Conservation (phyloP, 2,329 filamentous ascomycete species). For the Dissoconium aciculare region DNA sequence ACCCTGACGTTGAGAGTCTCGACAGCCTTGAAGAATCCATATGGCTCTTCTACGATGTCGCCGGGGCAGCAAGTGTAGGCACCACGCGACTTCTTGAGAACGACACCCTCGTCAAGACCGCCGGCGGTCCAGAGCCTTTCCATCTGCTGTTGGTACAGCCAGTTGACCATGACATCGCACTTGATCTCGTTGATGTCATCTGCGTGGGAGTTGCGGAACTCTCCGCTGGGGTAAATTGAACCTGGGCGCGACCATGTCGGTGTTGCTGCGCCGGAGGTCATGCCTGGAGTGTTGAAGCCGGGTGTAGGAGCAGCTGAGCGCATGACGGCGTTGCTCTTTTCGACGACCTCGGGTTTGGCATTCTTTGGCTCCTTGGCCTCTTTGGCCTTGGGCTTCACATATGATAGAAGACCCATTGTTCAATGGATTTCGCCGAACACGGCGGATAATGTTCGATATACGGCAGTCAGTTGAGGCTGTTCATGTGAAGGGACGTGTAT, state of each 20-base stretch:
- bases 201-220: conserved; percentile 26
- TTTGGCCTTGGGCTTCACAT: conserved; percentile 13
- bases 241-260: conserved; percentile 20
- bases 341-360: conserved; percentile 6
- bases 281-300: conserved; percentile 15
- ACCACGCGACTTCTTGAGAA: conserved; percentile 39
- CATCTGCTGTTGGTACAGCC: conserved; percentile 47
- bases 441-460: too few species aligned
- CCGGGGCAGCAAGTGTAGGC: conserved; percentile 38
- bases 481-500: too few species aligned
- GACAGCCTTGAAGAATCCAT: conserved; percentile 37
- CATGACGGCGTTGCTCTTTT: conserved; percentile 8
- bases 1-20: conserved; percentile 40
- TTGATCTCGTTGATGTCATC: conserved; percentile 40
- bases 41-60: conserved; percentile 31
- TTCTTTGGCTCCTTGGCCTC: conserved; percentile 8
- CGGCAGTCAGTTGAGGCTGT: too few species aligned
- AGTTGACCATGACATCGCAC: conserved; percentile 48
- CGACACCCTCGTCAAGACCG: conserved; percentile 38
- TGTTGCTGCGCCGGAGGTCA: background rate
- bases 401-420: conserved; percentile 15
- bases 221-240: conserved; percentile 23
- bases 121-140: conserved; percentile 39
- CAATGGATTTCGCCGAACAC: background rate
- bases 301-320: conserved; percentile 10